Evolutionary conservation across 352 stramenopile genomes (phyloP).

Genomic region (Saprolegnia parasitica): DNA sequence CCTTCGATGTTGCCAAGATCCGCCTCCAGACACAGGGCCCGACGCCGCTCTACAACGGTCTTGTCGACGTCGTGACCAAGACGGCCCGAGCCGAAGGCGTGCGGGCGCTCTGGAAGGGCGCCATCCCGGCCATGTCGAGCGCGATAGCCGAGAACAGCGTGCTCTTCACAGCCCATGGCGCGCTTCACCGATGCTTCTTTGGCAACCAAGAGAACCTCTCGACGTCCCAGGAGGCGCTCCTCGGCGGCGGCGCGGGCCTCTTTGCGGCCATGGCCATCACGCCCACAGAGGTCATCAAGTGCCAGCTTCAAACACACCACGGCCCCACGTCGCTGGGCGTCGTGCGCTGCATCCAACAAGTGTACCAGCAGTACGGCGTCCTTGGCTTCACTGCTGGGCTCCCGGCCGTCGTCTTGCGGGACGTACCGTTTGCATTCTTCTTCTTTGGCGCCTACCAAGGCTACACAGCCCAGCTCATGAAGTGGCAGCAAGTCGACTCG

Average conservation of each 20-base stretch:
- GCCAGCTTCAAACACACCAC: constrained; percentile 73
- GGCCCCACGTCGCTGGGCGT: constrained; percentile 62
- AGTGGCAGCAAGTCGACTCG: constrained; percentile 45
- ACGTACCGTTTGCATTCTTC: constrained; percentile 87
- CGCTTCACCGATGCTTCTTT: constrained; percentile 61
- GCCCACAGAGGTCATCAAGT: constrained; percentile 79
- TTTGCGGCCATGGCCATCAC: constrained; percentile 86
- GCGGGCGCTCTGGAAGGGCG: constrained; percentile 78
- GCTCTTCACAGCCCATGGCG: constrained; percentile 81
- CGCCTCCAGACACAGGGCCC: constrained; percentile 71
- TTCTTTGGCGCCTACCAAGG: constrained; percentile 84
- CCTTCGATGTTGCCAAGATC: constrained; percentile 84
- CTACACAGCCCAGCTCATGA: constrained; percentile 51
- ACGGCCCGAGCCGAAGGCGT: constrained; percentile 70
- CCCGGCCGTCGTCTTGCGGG: constrained; percentile 70
- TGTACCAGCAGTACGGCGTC: constrained; percentile 54
- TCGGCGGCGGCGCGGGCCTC: constrained; percentile 69
- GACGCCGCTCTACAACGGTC: constrained; percentile 51
- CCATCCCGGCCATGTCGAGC: constrained; percentile 75
- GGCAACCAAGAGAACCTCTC: constrained; percentile 57
- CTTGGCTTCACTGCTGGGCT: constrained; percentile 69
- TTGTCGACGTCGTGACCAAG: constrained; percentile 56
- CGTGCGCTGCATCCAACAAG: constrained; percentile 59
- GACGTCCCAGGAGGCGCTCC: constrained; percentile 72
- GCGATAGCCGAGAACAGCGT: constrained; percentile 88